Conservation (phyloP, 2,329 filamentous ascomycete genomes). For the Taxawa tesnikishii region DNA sequence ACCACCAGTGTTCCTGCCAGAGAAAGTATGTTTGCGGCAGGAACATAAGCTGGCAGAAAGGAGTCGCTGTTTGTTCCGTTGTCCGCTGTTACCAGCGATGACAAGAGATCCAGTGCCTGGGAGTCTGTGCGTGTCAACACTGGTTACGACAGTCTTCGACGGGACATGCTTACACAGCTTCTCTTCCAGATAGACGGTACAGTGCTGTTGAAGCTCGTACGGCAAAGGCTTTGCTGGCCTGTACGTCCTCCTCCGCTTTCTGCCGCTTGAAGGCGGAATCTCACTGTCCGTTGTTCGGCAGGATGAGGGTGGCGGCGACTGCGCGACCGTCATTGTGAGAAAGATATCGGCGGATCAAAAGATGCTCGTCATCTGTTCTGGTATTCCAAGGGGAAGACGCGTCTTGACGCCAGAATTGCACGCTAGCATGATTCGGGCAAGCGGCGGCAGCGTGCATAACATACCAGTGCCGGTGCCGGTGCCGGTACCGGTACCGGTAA, state of each 20-base stretch:
- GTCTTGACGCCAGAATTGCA: no score
- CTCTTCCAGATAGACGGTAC: conserved; percentile 64
- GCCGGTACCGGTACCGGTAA: no score
- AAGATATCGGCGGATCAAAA: no score
- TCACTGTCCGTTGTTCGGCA: no score
- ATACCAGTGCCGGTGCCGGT: no score
- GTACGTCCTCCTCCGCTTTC: conserved; percentile 1
- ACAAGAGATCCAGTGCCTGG: conserved; percentile 33
- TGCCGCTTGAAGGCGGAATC: no score
- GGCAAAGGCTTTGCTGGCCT: conserved; percentile 41
- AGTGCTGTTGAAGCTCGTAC: conserved; percentile 52
- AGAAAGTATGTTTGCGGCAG: conserved; percentile 61
- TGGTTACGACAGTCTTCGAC: conserved; percentile 4
- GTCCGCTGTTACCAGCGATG: conserved; percentile 32
- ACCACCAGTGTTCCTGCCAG: conserved; percentile 71
- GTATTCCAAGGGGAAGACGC: no score
- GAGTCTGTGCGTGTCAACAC: conserved; percentile 8
- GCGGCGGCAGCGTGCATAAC: no score
- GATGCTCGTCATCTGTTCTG: no score
- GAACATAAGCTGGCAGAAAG: conserved; percentile 44
- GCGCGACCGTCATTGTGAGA: no score
- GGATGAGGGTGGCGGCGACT: no score
- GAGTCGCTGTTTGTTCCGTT: conserved; percentile 16
- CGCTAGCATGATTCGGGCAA: no score
- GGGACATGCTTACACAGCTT: conserved; percentile 45